These are phyloP conservation scores for Ogataea glucozyma DNA, from an alignment of 805 yeast genomes.

Conservation along the genomic window DNA sequence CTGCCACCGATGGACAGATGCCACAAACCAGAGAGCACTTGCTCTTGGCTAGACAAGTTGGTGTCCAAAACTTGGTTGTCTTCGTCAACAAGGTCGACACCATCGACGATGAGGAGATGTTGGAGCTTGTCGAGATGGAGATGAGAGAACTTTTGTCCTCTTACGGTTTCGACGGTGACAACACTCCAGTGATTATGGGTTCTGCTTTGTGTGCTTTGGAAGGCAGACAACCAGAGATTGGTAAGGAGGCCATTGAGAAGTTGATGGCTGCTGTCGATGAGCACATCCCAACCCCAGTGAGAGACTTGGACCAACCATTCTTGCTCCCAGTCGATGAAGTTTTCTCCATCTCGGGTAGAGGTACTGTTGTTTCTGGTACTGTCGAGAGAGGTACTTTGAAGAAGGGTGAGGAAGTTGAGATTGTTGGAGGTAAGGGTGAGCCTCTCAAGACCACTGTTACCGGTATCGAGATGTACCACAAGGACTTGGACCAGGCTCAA, in stretches of 20 bases:
- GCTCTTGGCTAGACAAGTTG: constrained; percentile 98
- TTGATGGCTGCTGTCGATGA: constrained; percentile 91
- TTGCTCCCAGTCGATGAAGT: constrained; percentile 96
- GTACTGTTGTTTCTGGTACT: constrained; percentile 98
- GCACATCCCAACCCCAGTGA: constrained; percentile 91
- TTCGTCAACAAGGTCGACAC: constrained; percentile 98
- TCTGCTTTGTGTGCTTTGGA: constrained; percentile 97
- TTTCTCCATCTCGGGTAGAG: constrained; percentile 98
- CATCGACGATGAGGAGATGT: constrained; percentile 97
- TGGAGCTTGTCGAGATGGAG: constrained; percentile 99
- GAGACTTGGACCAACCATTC: constrained; percentile 96
- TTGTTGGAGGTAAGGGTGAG: constrained; percentile 86
- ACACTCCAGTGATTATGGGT: constrained; percentile 97
- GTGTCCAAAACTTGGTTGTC: constrained; percentile 96
- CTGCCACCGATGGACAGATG: constrained; percentile 99
- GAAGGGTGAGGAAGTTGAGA: constrained; percentile 98
- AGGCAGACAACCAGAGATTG: constrained; percentile 85
- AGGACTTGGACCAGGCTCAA: constrained; percentile 95
- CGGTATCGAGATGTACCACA: constrained; percentile 99
- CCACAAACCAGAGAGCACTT: constrained; percentile 99
- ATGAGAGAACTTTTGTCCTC: constrained; percentile 92
- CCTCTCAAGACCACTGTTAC: constrained; percentile 94
- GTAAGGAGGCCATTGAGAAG: constrained; percentile 78
- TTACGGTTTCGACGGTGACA: constrained; percentile 97
- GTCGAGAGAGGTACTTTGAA: constrained; percentile 97